Conservation (phyloP, 2,329 filamentous ascomycete species). For the Aspergillus sclerotialis region DNA sequence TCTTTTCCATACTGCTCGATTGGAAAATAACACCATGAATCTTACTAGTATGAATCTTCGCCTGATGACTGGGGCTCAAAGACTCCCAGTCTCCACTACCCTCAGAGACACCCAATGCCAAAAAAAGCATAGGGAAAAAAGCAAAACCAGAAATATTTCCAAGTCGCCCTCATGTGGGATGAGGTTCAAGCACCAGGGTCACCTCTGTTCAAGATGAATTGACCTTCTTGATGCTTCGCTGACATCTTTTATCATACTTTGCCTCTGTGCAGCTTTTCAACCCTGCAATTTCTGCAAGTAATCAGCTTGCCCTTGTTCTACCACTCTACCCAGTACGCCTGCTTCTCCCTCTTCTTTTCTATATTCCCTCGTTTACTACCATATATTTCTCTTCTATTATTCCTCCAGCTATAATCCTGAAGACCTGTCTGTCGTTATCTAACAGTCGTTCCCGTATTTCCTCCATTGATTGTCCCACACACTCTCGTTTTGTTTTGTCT, state of each 20-base stretch:
- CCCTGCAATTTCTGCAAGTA: slow-evolving; percentile 1
- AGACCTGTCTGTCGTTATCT: too few relatives aligned
- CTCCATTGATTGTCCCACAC: background rate
- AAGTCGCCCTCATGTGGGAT: background rate
- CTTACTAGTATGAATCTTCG: too few relatives aligned
- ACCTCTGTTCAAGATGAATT: background rate
- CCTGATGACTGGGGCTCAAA: too few relatives aligned
- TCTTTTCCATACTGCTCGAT: too few relatives aligned
- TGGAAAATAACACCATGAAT: too few relatives aligned
- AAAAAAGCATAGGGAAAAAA: background rate
- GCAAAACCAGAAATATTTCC: background rate
- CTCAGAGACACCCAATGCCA: too few relatives aligned
- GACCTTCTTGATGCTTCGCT: background rate
- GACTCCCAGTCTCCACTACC: too few relatives aligned
- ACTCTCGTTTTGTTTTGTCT: slow-evolving; percentile 1
- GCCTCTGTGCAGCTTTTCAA: too few relatives aligned
- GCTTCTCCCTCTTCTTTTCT: background rate
- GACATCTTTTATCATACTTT: too few relatives aligned
- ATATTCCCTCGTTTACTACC: slow-evolving; percentile 2
- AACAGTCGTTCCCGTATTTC: background rate
- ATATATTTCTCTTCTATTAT: slow-evolving; percentile 2
- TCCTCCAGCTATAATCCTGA: too few relatives aligned
- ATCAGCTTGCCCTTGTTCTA: background rate
- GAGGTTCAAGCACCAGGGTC: background rate
- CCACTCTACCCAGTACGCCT: too few relatives aligned